Conservation (phyloP, 768 basidiomycete genomes). For the Dentipellis fragilis region DNA sequence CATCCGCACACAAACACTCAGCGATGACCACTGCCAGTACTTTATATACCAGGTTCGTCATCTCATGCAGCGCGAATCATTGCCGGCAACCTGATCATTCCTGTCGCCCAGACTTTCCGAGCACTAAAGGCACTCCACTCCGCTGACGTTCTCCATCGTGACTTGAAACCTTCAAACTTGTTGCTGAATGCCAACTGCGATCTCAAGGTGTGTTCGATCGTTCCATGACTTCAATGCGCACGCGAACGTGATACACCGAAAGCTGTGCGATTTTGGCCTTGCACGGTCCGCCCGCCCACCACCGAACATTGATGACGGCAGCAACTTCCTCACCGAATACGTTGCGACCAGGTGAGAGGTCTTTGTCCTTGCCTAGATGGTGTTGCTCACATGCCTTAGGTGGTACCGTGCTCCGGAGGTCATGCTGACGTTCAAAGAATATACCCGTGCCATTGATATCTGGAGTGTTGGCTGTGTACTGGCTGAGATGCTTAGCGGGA, state of each 20-base stretch:
- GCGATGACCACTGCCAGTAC: constrained; percentile 94
- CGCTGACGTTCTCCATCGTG: constrained; percentile 90
- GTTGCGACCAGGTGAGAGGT: constrained; percentile 73
- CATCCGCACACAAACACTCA: constrained; percentile 87
- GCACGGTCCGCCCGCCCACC: constrained; percentile 71
- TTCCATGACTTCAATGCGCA: background rate
- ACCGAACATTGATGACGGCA: constrained; percentile 66
- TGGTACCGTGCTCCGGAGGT: constrained; percentile 99
- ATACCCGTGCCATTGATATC: constrained; percentile 79
- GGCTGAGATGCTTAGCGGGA: constrained; percentile 89
- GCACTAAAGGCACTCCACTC: constrained; percentile 93
- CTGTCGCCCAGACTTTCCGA: constrained; percentile 55
- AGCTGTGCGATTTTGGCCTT: constrained; percentile 84
- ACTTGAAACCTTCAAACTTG: constrained; percentile 93
- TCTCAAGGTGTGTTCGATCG: constrained; percentile 54
- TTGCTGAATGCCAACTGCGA: constrained; percentile 95
- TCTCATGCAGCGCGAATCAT: background rate
- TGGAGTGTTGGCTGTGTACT: constrained; percentile 84
- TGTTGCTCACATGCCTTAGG: constrained; percentile 24
- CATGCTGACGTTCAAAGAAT: constrained; percentile 97
- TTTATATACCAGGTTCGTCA: constrained; percentile 83
- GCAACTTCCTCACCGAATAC: constrained; percentile 87
- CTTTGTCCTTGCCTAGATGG: constrained; percentile 7
- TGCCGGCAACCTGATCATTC: background rate
- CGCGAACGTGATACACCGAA: background rate